Conservation (phyloP, 805 yeast genomes). For the Naumovozyma baii region DNA sequence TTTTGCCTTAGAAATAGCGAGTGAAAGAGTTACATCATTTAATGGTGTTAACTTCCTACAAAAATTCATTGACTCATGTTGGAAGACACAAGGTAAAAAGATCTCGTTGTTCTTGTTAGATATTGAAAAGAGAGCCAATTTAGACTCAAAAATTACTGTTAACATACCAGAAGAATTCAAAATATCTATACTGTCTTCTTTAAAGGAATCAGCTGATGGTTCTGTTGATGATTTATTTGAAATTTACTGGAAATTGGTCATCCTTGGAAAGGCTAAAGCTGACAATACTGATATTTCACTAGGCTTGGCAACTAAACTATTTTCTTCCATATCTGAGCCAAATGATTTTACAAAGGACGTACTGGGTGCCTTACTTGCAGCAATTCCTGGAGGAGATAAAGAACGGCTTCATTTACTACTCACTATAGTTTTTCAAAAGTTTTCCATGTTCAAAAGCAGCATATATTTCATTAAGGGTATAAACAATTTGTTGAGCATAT, state of each 20-base stretch:
- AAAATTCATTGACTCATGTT: conserved; percentile 36
- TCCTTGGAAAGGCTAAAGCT: conserved; percentile 34
- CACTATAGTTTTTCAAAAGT: conserved; percentile 12
- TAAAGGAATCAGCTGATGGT: conserved; percentile 5
- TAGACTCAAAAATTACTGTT: conserved; percentile 29
- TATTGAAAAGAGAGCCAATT: conserved; percentile 22
- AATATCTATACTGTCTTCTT: conserved; percentile 1
- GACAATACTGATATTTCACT: conserved; percentile 12
- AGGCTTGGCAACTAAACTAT: conserved; percentile 2
- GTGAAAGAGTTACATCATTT: conserved; percentile 37
- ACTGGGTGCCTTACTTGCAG: conserved; percentile 33
- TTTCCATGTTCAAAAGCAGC: conserved; percentile 29
- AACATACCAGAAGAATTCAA: conserved; percentile 22
- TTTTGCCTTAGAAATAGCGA: conserved; percentile 32
- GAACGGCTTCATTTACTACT: conserved; percentile 11
- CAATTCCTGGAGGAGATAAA: conserved; percentile 24
- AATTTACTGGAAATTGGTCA: conserved; percentile 43
- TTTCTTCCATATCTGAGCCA: neutral
- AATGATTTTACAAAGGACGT: conserved; percentile 34
- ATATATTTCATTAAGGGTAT: conserved; percentile 33
- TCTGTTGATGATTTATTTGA: conserved; percentile 24
- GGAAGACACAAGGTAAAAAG: conserved; percentile 31
- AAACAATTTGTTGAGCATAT: conserved; percentile 10
- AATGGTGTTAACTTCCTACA: conserved; percentile 39
- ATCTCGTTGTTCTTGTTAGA: conserved; percentile 37